Evolutionary conservation across 1,284 basidiomycete species (phyloP), one percentile per base, ranked within the genome.

Genomic region (Apiotrichum siamense): DNA sequence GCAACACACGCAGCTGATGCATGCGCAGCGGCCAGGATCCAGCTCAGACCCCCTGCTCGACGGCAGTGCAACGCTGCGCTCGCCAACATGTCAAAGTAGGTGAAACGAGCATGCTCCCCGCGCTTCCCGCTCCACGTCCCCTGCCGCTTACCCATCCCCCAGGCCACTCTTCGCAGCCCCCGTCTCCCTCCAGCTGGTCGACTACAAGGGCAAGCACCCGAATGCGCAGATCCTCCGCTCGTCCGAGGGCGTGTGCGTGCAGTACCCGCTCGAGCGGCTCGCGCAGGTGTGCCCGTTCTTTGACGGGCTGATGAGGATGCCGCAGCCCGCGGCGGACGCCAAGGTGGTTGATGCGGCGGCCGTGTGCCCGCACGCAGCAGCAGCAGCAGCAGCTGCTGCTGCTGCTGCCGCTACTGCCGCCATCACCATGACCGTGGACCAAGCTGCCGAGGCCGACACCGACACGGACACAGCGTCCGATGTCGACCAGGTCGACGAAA

Each of bases 241-340:
- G 20, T 43, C 41, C 18, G 41, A 43, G 12, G 7, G 27, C 10
- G 11, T n/a, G 3, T 43, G 17, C 17, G 41, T 43, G 7, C 41
- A 29, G 12, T 43, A 43, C 13, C 41, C 41, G 6, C 18, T 43
- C 3, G 41, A 31, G 24, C 41, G 41, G 4, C 41, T 43, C 4
- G 41, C 41, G 4, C 26, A 32, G 26, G 41, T 43, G 27, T 43
- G 41, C 41, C 41, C 41, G n/a, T 43, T 43, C 27, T 43, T 43
- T 18, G 41, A 43, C 3, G 41, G 41, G 3, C 26, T 43, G 9
- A 15, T 43, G 27, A 31, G 21, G 12, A 29, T 43, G 17, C 39
- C 39, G 2, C 39, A 26, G 39, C 36, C 36, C 11, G 18, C 36
- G n/a, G 18, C 36, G 18, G 18, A 37, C 29, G 29, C 29, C 15